Evolutionary conservation across 768 basidiomycete species (phyloP).

Genomic region (Tulasnella sp.): DNA sequence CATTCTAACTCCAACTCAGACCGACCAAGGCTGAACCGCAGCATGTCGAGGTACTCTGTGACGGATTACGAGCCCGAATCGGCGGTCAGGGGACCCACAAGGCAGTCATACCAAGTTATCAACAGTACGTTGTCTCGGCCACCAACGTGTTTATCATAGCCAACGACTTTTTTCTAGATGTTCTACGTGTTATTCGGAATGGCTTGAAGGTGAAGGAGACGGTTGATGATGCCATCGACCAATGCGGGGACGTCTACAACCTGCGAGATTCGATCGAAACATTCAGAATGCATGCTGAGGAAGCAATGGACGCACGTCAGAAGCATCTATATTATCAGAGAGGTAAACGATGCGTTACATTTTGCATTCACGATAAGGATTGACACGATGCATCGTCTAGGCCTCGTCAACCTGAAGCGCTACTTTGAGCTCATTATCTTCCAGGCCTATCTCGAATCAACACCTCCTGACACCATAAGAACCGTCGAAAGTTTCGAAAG

Average conservation of each 20-base stretch:
- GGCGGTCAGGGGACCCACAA: slow-evolving; percentile 29
- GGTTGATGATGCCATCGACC: slow-evolving; percentile 86
- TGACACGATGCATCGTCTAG: slow-evolving; percentile 40
- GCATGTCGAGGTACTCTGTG: slow-evolving; percentile 15
- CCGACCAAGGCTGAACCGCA: background rate
- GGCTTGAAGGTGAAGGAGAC: slow-evolving; percentile 80
- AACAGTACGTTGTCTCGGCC: slow-evolving; percentile 58
- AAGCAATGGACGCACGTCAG: slow-evolving; percentile 66
- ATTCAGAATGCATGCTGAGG: slow-evolving; percentile 68
- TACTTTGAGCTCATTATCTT: slow-evolving; percentile 86
- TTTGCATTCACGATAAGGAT: background rate
- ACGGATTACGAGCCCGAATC: slow-evolving; percentile 11
- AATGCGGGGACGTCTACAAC: slow-evolving; percentile 77
- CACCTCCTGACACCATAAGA: slow-evolving; percentile 70
- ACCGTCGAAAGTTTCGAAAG: slow-evolving; percentile 73
- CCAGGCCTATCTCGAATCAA: slow-evolving; percentile 83
- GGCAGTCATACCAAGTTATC: slow-evolving; percentile 79
- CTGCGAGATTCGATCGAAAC: slow-evolving; percentile 87
- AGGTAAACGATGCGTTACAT: slow-evolving; percentile 46
- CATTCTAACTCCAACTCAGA: slow-evolving; percentile 21
- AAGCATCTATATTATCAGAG: slow-evolving; percentile 64
- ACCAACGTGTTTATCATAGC: background rate
- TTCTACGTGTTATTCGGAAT: slow-evolving; percentile 80
- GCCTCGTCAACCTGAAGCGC: slow-evolving; percentile 73
- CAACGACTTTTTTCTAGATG: slow-evolving; percentile 46